These are phyloP conservation scores for Pyrus betulifolia DNA, from an alignment of 306 rosid genomes.

Conservation along the genomic window DNA sequence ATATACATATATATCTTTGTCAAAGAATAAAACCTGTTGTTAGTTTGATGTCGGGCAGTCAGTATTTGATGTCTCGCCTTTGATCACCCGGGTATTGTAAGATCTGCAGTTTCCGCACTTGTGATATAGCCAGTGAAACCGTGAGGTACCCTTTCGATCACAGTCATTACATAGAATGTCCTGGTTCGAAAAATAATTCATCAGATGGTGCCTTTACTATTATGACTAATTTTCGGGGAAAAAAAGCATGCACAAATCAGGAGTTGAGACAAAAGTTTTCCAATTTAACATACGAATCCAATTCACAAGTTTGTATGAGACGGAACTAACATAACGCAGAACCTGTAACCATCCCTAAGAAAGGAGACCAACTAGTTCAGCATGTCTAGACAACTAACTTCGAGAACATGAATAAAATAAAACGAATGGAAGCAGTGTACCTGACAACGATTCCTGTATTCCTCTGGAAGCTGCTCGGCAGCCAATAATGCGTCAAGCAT, in stretches of 20 bases:
- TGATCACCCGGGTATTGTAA: constrained; percentile 91
- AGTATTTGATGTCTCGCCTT: constrained; percentile 38
- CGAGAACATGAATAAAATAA: neutral
- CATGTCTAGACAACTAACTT: neutral
- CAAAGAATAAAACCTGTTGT: constrained; percentile 8
- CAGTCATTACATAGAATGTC: constrained; percentile 94
- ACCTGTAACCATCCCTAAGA: neutral
- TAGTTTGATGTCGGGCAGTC: constrained; percentile 40
- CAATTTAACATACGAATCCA: neutral
- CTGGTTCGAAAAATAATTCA: constrained; percentile 35
- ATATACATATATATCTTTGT: neutral
- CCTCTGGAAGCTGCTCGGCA: constrained; percentile 95
- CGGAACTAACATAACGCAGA: neutral
- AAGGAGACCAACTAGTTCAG: neutral
- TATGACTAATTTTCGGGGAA: neutral
- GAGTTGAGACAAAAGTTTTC: neutral
- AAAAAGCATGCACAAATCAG: neutral
- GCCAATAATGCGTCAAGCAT: constrained; percentile 99
- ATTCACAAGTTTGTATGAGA: neutral
- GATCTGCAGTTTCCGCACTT: constrained; percentile 89
- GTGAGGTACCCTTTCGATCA: constrained; percentile 61
- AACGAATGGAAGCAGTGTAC: constrained; percentile 24
- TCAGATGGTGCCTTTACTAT: neutral
- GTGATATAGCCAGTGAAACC: constrained; percentile 94
- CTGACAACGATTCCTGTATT: constrained; percentile 79